Evolutionary conservation across 495 filamentous ascomycete species (phyloP).

Genomic region (Neohortaea acidophila): DNA sequence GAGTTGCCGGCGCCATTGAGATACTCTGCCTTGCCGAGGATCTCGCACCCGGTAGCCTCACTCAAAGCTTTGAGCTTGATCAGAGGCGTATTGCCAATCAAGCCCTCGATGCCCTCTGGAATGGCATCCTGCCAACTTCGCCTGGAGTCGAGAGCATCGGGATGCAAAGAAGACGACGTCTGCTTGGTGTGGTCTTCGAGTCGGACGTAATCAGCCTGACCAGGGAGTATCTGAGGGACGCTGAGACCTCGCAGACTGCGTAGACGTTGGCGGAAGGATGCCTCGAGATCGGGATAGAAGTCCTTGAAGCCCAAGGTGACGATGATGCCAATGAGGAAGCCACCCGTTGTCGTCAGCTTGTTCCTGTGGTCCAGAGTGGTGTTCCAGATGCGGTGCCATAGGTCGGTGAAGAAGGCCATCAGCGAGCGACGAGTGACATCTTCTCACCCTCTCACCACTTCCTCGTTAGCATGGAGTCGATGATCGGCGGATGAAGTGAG

Average conservation of each 20-base stretch:
- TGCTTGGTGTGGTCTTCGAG: constrained; percentile 36
- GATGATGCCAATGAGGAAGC: constrained; percentile 59
- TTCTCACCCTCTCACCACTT: too few relatives aligned
- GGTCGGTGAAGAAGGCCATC: constrained; percentile 6
- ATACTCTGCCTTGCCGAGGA: constrained; percentile 90
- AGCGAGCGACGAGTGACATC: too few relatives aligned
- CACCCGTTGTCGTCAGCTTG: constrained; percentile 31
- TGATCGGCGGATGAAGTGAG: too few relatives aligned
- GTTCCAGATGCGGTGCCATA: constrained; percentile 10
- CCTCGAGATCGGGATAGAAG: constrained; percentile 52
- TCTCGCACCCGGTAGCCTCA: constrained; percentile 80
- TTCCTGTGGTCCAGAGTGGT: constrained; percentile 14
- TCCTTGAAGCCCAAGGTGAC: constrained; percentile 62
- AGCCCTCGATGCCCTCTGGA: constrained; percentile 68
- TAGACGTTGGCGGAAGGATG: constrained; percentile 37
- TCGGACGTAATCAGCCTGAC: constrained; percentile 12
- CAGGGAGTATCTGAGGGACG: constrained; percentile 11
- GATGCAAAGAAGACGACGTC: constrained; percentile 3
- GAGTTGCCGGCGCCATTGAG: constrained; percentile 91
- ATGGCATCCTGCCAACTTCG: constrained; percentile 20
- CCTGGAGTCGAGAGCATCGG: neutral
- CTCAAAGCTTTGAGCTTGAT: constrained; percentile 77
- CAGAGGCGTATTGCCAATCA: constrained; percentile 87
- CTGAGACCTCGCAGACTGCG: constrained; percentile 7
- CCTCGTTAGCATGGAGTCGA: too few relatives aligned